These are phyloP conservation scores for Lentinula boryana DNA, from an alignment of 768 basidiomycete species.

Conservation along the genomic window DNA sequence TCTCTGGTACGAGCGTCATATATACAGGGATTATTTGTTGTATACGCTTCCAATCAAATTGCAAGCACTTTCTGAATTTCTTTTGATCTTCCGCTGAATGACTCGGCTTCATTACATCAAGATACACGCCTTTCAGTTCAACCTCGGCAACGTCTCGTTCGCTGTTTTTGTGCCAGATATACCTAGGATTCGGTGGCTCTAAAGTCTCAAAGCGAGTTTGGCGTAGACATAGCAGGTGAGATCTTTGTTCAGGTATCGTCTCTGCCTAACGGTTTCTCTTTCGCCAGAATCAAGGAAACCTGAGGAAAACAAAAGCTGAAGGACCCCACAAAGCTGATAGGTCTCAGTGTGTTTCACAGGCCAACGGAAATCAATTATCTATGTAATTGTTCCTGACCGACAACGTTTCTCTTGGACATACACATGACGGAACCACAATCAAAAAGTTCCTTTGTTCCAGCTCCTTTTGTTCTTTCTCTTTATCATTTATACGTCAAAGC, in stretches of 20 bases:
- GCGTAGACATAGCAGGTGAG: neutral
- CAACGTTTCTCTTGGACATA: neutral
- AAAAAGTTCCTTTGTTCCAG: constrained; percentile 5
- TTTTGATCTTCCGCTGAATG: neutral
- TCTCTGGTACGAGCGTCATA: neutral
- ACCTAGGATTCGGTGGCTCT: too few relatives aligned
- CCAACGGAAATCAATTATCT: neutral
- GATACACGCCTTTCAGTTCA: neutral
- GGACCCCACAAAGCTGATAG: too few relatives aligned
- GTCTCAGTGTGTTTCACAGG: too few relatives aligned
- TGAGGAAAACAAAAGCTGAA: too few relatives aligned
- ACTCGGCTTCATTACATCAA: neutral
- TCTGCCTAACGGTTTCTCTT: too few relatives aligned
- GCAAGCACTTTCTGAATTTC: neutral
- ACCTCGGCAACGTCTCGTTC: neutral
- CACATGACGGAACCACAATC: neutral
- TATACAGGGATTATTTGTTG: neutral
- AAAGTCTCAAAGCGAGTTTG: neutral
- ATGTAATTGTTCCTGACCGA: neutral
- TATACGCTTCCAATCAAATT: neutral
- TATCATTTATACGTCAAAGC: neutral
- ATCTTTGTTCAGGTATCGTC: neutral
- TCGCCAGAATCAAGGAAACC: too few relatives aligned
- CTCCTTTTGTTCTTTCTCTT: constrained; percentile 20
- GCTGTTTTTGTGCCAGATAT: too few relatives aligned